Base-by-base conservation (phyloP, 1,139 yeast species). In the Hyphopichia buzzinii region DNA sequence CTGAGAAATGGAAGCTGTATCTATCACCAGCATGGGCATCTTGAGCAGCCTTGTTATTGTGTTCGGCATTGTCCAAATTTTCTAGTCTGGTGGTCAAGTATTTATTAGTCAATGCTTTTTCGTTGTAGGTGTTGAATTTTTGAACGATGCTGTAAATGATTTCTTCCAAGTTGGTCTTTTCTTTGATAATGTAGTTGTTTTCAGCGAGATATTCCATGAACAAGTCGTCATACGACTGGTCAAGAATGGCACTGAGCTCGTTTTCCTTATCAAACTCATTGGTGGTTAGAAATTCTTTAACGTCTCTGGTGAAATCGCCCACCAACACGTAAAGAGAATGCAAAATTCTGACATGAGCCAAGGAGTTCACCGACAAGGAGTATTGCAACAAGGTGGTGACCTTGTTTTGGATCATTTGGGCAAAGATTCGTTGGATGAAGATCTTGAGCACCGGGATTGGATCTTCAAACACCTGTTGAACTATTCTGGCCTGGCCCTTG, bases 301-400 rank as follows among this genome's bases (percentile, higher is more conserved):
- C 65, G 39, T 79, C 80, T 41, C 77, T 77, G 1, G 86, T 81
- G 49, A 84, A 76, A 30, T 74, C 77, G n/a, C 79, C 78, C 3
- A 85, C 67, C 31, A 77, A 61, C 0, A 75, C 72, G 52, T 80
- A 84, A 19, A 85, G 65, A 2, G 81, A 68, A 58, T 87, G 89
- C 27, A 92, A 62, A 1, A 84, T 73, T 49, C 97, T 74, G 6
- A 89, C 80, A 55, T 85, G 90, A 0, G 96, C 89, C 39, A 92
- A 63, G 2, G 79, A 69, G 17, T 88, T 78, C 7, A 77, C 67
- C 1, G 83, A 72, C 38, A 79, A 74, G 0, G 96, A 84, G 39
- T 74, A 75, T 38, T 74, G 79, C 31, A 90, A 62, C 30, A 85
- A 64, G 2, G 77, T 64, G 41, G 81, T 81, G 14, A 88, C 72